Conservation (phyloP, 1,284 basidiomycete species). For the Phaffia rhodozyma region DNA sequence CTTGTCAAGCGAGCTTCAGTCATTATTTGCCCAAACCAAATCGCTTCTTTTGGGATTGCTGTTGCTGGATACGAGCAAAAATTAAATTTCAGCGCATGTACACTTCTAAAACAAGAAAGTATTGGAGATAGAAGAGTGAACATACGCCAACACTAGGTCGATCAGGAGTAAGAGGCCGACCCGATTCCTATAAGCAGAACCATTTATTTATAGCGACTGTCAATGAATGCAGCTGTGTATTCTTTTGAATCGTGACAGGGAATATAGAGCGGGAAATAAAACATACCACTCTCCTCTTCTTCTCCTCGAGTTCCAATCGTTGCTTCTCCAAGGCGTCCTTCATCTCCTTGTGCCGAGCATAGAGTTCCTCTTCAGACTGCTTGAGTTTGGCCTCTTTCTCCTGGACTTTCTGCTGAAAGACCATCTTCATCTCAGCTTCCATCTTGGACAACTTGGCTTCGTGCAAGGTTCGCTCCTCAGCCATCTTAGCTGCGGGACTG, state of each 20-base stretch:
- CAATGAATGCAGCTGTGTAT: neutral
- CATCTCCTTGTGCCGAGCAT: constrained; percentile 95
- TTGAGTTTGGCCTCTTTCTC: constrained; percentile 97
- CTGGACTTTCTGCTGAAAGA: constrained; percentile 98
- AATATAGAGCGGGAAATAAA: constrained; percentile 31
- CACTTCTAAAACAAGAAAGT: constrained; percentile 1
- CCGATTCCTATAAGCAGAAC: constrained; percentile 7
- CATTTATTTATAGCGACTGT: neutral
- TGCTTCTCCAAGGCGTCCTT: constrained; percentile 98
- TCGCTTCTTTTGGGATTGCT: constrained; percentile 30
- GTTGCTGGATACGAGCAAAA: neutral
- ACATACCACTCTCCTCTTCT: constrained; percentile 91
- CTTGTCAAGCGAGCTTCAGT: constrained; percentile 43
- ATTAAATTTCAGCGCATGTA: neutral
- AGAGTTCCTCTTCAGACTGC: constrained; percentile 94
- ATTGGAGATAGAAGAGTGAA: neutral
- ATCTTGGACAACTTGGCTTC: constrained; percentile 95
- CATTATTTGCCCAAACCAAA: constrained; percentile 33
- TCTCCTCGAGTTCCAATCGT: constrained; percentile 86
- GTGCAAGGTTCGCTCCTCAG: constrained; percentile 84
- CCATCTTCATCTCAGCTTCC: constrained; percentile 99
- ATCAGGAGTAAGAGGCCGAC: constrained; percentile 87
- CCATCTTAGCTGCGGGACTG: constrained; percentile 85
- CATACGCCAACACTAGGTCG: constrained; percentile 44
- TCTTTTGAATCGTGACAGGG: neutral